Evolutionary conservation across 495 filamentous ascomycete genomes (phyloP).

Genomic region (Penicillium manginii): DNA sequence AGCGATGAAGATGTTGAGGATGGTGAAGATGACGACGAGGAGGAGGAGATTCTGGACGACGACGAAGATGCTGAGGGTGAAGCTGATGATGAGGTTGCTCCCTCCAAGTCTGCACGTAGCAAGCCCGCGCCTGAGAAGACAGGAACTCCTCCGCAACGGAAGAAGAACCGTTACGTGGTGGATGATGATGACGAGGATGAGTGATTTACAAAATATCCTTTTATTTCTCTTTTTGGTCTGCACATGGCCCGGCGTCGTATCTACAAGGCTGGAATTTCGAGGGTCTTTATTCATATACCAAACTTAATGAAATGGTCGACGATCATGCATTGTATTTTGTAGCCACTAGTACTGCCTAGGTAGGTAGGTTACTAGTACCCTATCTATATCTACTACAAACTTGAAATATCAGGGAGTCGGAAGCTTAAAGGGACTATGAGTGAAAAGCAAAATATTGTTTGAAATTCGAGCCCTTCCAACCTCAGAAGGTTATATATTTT

Average conservation of each 20-base stretch:
- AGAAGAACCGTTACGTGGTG: constrained; percentile 52
- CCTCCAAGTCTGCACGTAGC: constrained; percentile 26
- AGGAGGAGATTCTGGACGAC: constrained; percentile 64
- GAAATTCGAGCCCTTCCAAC: too few species aligned
- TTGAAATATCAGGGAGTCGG: too few species aligned
- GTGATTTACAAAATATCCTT: constrained; percentile 19
- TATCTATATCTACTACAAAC: too few species aligned
- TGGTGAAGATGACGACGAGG: constrained; percentile 62
- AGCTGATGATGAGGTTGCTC: constrained; percentile 43
- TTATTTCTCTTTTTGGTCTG: constrained; percentile 12
- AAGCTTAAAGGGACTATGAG: too few species aligned
- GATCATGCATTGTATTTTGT: not conserved
- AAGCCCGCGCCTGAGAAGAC: constrained; percentile 27
- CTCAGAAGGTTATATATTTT: too few species aligned
- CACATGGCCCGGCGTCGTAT: constrained; percentile 18
- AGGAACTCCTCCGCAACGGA: constrained; percentile 45
- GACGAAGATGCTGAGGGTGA: constrained; percentile 62
- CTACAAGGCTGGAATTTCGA: constrained; percentile 14
- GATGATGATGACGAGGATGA: constrained; percentile 52
- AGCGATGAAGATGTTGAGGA: constrained; percentile 73
- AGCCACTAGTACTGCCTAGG: not conserved
- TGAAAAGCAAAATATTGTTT: too few species aligned
- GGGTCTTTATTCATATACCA: constrained; percentile 16
- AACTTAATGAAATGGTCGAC: constrained; percentile 34
- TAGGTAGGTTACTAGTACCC: too few species aligned